phyloP scores from a whole-genome alignment of 2,329 filamentous ascomycete genomes.

The Talaromyces sp. region DNA sequence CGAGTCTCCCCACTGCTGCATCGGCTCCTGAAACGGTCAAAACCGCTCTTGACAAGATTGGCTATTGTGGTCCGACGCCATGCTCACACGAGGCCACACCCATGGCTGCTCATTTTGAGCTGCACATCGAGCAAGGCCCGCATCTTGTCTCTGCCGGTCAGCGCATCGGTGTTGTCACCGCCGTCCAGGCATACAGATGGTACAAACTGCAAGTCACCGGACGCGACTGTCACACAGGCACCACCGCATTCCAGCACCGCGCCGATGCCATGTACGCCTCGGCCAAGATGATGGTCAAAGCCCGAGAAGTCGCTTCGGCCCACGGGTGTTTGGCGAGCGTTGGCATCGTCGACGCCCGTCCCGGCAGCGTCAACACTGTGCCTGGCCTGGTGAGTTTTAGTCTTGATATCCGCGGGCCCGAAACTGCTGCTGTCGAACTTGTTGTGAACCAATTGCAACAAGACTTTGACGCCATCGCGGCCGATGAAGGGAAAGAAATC shows the following conservation, averaged over 20 bases:
- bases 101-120: constrained; percentile 72
- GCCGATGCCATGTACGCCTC: constrained; percentile 64
- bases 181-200: constrained; percentile 72
- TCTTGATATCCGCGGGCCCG: constrained; percentile 58
- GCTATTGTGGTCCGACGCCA: constrained; percentile 56
- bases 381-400: constrained; percentile 62
- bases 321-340: constrained; percentile 58
- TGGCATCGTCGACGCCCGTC: constrained; percentile 61
- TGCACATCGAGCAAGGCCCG: constrained; percentile 81
- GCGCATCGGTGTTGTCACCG: constrained; percentile 64
- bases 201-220: constrained; percentile 61
- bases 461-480: constrained; percentile 57
- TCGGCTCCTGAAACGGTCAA: constrained; percentile 58
- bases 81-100: constrained; percentile 45
- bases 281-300: constrained; percentile 60
- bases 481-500: constrained; percentile 48
- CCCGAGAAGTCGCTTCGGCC: constrained; percentile 54
- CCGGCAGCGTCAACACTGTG: constrained; percentile 64
- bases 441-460: constrained; percentile 52
- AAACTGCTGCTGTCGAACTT: constrained; percentile 51
- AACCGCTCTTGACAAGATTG: constrained; percentile 64
- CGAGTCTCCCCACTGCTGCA: constrained; percentile 38
- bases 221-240: constrained; percentile 67
- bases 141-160: constrained; percentile 60
- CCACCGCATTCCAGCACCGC: constrained; percentile 61